phyloP scores from a whole-genome alignment of 805 yeast species.

The Vanderwaltozyma verrucispora region DNA sequence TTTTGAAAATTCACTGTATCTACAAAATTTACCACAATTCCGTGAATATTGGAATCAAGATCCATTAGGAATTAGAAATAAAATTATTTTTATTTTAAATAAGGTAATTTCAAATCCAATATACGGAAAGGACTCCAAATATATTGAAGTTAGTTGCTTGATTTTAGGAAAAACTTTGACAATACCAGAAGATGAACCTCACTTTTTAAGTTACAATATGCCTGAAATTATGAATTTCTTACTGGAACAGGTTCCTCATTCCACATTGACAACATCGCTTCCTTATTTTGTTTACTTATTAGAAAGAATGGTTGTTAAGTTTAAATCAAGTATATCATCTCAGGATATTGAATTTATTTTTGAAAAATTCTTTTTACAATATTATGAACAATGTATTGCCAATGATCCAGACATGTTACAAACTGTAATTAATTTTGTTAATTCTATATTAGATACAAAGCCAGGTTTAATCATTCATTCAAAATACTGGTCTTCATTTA shows the following conservation, averaged over 20 bases:
- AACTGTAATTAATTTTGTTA: conserved; percentile 39
- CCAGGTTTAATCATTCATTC: conserved; percentile 39
- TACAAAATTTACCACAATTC: conserved; percentile 17
- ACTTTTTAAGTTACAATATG: conserved; percentile 22
- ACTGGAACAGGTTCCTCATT: conserved; percentile 14
- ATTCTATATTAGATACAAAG: conserved; percentile 37
- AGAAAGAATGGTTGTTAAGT: conserved; percentile 35
- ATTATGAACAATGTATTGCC: conserved; percentile 28
- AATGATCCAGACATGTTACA: conserved; percentile 54
- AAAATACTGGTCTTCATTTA: conserved; percentile 17
- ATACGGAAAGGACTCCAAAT: conserved; percentile 34
- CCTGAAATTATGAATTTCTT: conserved; percentile 21
- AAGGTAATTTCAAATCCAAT: conserved; percentile 26
- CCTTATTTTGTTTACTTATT: conserved; percentile 37
- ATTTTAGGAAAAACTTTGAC: conserved; percentile 35
- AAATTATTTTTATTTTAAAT: conserved; percentile 36
- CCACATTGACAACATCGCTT: conserved; percentile 28
- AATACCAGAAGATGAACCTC: conserved; percentile 23
- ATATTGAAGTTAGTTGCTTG: conserved; percentile 54
- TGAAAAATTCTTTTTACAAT: conserved; percentile 30
- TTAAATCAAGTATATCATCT: conserved; percentile 25
- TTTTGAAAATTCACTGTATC: conserved; percentile 16
- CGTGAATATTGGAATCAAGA: conserved; percentile 41
- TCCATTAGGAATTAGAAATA: conserved; percentile 34
- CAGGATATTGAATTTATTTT: conserved; percentile 31